A percentile compares a stretch with the other conserved stretches of the same genome.
These are phyloP conservation scores for Plasmodium sp. DNA, from an alignment of 169 alveolate genomes.

Conservation along the genomic window DNA sequence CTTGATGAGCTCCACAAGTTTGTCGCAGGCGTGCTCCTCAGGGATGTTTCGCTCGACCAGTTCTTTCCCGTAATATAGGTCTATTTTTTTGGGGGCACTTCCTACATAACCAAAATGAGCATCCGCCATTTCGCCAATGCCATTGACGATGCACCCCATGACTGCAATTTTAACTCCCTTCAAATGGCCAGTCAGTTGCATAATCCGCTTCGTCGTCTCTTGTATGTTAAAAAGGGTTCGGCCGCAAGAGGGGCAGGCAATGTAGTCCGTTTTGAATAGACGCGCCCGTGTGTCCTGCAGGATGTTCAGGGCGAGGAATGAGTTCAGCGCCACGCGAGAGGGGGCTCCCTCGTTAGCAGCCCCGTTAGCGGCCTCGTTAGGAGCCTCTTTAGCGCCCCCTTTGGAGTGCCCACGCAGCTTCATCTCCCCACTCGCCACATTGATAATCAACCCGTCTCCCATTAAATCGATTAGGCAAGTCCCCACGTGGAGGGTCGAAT, in stretches of 20 bases:
- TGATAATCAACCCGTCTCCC: conserved; percentile 64
- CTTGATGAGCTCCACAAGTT: conserved; percentile 84
- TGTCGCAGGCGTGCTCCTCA: conserved; percentile 86
- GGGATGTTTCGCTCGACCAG: conserved; percentile 87
- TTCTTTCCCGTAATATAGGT: conserved; percentile 87
- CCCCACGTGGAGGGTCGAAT: conserved; percentile 52
- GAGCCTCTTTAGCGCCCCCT: not conserved
- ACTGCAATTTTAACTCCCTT: conserved; percentile 92
- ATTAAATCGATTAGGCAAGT: conserved; percentile 64
- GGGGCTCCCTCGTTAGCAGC: not conserved
- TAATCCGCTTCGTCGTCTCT: conserved; percentile 86
- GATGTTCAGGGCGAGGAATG: conserved; percentile 46
- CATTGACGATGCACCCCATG: conserved; percentile 93
- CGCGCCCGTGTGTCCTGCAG: conserved; percentile 89
- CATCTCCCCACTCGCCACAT: conserved; percentile 6
- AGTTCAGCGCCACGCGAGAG: conserved; percentile 43
- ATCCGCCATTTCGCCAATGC: conserved; percentile 94
- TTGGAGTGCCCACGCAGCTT: not conserved
- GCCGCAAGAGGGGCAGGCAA: conserved; percentile 93
- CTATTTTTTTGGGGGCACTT: conserved; percentile 88
- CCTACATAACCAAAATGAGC: conserved; percentile 94
- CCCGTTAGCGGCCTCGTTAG: not conserved
- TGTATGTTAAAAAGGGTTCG: conserved; percentile 89
- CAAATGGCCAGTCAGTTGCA: conserved; percentile 88
- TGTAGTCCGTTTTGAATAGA: conserved; percentile 89